Percentiles rank a stretch among this genome's conserved stretches.
Conservation (phyloP, 768 basidiomycete species). For the Cyclocybe aegerita region DNA sequence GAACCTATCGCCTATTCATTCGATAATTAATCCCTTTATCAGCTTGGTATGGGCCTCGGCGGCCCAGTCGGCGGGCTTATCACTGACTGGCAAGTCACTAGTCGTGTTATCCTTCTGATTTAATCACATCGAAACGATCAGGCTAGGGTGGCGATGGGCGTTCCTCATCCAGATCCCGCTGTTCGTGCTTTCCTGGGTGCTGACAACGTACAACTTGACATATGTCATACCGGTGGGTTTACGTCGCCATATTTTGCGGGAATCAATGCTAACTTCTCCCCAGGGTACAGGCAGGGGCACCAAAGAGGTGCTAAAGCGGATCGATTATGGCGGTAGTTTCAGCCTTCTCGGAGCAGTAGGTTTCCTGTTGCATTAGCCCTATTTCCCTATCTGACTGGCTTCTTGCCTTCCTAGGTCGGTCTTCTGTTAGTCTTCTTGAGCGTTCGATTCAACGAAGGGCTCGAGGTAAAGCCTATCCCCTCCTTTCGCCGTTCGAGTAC, state of each 20-base stretch:
- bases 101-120: background rate
- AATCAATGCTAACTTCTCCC: background rate
- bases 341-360: conserved; percentile 61
- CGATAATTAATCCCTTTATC: conserved; percentile 2
- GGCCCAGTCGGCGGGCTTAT: conserved; percentile 74
- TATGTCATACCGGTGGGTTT: conserved; percentile 53
- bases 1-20: background rate
- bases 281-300: conserved; percentile 70
- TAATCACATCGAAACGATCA: conserved; percentile 18
- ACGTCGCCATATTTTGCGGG: background rate
- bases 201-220: conserved; percentile 56
- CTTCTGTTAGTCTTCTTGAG: conserved; percentile 69
- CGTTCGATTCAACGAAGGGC: conserved; percentile 66
- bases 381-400: background rate
- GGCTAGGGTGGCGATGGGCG: conserved; percentile 82
- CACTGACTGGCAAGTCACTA: conserved; percentile 55
- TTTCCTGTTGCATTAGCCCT: conserved; percentile 3
- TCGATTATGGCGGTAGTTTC: conserved; percentile 74
- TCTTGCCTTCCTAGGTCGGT: conserved; percentile 39
- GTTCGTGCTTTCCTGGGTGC: conserved; percentile 55
- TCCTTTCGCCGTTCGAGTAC: background rate
- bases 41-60: conserved; percentile 78
- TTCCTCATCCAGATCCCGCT: conserved; percentile 75
- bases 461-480: conserved; percentile 39
- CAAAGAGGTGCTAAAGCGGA: conserved; percentile 67